These are phyloP conservation scores for Taphrina confusa DNA, from an alignment of 1,139 yeast genomes.

Conservation along the genomic window DNA sequence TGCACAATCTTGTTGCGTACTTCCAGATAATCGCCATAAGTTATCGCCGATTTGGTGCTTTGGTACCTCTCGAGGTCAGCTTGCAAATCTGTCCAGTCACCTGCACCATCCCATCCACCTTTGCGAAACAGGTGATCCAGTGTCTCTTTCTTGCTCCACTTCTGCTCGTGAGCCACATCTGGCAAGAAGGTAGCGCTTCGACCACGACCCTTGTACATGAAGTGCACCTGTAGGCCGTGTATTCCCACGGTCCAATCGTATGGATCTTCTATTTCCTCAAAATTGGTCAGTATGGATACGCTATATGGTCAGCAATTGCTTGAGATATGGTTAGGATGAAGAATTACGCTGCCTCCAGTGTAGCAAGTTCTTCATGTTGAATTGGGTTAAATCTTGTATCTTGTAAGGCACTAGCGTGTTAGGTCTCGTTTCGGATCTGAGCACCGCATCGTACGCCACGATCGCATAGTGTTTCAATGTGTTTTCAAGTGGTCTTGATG, in stretches of 20 bases:
- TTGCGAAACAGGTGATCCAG: slow-evolving; percentile 68
- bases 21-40: slow-evolving; percentile 18
- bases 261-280: slow-evolving; percentile 55
- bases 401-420: slow-evolving; percentile 55
- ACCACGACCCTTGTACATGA: slow-evolving; percentile 46
- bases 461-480: slow-evolving; percentile 68
- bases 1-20: not conserved
- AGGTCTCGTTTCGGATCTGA: not conserved
- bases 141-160: slow-evolving; percentile 76
- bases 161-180: slow-evolving; percentile 84
- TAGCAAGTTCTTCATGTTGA: slow-evolving; percentile 55
- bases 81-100: slow-evolving; percentile 35
- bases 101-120: slow-evolving; percentile 55
- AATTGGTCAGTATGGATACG: slow-evolving; percentile 67
- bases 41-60: slow-evolving; percentile 43
- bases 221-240: slow-evolving; percentile 72
- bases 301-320: slow-evolving; percentile 47
- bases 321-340: slow-evolving; percentile 37
- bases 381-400: slow-evolving; percentile 80
- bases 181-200: slow-evolving; percentile 82
- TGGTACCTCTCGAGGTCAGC: slow-evolving; percentile 46
- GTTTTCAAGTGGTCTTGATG: slow-evolving; percentile 51
- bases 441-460: slow-evolving; percentile 51
- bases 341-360: slow-evolving; percentile 50
- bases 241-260: slow-evolving; percentile 77